Evolutionary conservation across 2,329 filamentous ascomycete species (phyloP), one percentile per base, ranked within the genome.

Genomic region (Penicillium capsulatum): DNA sequence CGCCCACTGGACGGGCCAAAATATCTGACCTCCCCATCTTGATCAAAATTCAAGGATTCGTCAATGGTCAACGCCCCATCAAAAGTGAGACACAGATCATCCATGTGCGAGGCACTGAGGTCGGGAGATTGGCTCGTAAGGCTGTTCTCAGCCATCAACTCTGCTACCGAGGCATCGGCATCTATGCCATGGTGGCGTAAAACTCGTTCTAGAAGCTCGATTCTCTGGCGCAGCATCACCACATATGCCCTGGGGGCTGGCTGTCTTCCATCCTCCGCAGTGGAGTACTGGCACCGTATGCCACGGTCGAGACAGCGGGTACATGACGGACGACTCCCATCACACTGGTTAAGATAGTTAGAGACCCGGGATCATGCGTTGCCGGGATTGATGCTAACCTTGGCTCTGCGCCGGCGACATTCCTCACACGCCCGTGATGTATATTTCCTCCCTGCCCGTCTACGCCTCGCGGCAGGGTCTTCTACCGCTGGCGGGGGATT

Each of bases 1-100:
- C 63, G 55, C 1, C 64, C 65, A 40, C 64, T 68, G 0, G 63
- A 58, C 1, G 60, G 54, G 0, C 65, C 64, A 40, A 66, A 67
- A 34, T 64, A 68, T 2, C 59, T 47, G 31, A 58, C 51, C 34
- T 67, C 63, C 1, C 55, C 55, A 26, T 66, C 62, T 16, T 54
- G 53, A 15, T 67, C 62, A 17, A 61, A 64, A 26, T 64, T 63
- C 17, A 63, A 42, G 4, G 60, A 56, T 27, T 64, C 63, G n/a
- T 66, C 63, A 0, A 65, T 31, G 11, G 58, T 60, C 1, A 66
- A 45, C 3, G 57, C 50, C 1, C 63, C 63, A 27, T 64, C 58
- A 33, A 63, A 57, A 3, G 48, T 50, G 2, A 48, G 37, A 16
- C 41, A 53, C 8, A 59, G 7, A 20, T 54, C 48, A 29, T 55